phyloP scores from a whole-genome alignment of 192 early-diverging fungal species.

The Dissophora globulifera region DNA sequence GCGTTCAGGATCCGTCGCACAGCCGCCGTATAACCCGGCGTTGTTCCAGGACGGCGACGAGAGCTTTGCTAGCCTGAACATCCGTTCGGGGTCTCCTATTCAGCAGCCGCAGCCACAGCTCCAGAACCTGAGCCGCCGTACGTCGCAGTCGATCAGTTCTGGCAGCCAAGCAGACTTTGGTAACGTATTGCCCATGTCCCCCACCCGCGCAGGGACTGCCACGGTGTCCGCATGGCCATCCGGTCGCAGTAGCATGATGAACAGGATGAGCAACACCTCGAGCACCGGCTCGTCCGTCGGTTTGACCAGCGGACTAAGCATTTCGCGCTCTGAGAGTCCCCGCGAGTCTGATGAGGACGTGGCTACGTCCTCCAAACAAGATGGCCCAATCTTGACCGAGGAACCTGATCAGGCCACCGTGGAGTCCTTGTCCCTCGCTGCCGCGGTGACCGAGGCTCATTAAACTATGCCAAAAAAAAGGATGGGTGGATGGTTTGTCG shows the following conservation, averaged over 20 bases:
- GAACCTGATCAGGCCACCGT: conserved; percentile 8
- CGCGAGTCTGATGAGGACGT: conserved; percentile 11
- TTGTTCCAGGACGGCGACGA: conserved; percentile 27
- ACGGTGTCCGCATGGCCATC: conserved; percentile 36
- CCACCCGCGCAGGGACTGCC: conserved; percentile 1
- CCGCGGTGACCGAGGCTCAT: too few relatives aligned
- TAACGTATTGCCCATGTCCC: conserved; percentile 8
- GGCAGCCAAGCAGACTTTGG: conserved; percentile 6
- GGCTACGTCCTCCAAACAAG: not conserved
- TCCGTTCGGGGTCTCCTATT: conserved; percentile 11
- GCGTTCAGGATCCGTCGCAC: conserved; percentile 40
- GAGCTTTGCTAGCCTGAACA: not conserved
- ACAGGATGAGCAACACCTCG: conserved; percentile 43
- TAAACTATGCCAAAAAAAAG: too few relatives aligned
- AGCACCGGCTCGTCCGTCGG: conserved; percentile 14
- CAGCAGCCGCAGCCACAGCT: not conserved
- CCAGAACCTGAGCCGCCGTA: conserved; percentile 13
- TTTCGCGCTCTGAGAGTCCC: not conserved
- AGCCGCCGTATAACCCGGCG: conserved; percentile 16
- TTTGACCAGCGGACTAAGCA: not conserved
- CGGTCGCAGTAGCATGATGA: conserved; percentile 39
- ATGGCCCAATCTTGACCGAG: not conserved
- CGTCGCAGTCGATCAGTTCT: conserved; percentile 16
- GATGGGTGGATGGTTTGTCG: too few relatives aligned
- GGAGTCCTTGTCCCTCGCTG: not conserved